Evolutionary conservation across 805 yeast genomes (phyloP).

Genomic region (Ogataea angusta): DNA sequence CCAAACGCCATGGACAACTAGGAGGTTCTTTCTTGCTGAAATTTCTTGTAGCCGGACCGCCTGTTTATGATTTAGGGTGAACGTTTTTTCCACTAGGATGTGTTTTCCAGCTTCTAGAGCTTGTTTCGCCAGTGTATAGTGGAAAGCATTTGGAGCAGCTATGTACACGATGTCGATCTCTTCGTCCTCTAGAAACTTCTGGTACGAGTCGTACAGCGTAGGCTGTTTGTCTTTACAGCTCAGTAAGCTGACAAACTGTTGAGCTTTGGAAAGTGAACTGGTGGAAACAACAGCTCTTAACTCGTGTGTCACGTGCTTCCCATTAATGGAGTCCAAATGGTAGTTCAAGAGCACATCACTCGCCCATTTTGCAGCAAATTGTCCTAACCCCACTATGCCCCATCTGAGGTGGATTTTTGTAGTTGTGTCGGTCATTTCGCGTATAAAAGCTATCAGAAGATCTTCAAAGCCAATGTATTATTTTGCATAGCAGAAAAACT

Average conservation of each 20-base stretch:
- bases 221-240: background rate
- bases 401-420: slow-evolving; percentile 28
- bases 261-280: slow-evolving; percentile 29
- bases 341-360: slow-evolving; percentile 33
- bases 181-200: slow-evolving; percentile 38
- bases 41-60: slow-evolving; percentile 38
- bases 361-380: slow-evolving; percentile 41
- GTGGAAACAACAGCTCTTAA: slow-evolving; percentile 41
- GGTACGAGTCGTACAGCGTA: slow-evolving; percentile 30
- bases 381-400: slow-evolving; percentile 51
- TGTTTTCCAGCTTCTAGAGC: slow-evolving; percentile 46
- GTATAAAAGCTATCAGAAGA: too few species aligned
- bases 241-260: slow-evolving; percentile 10
- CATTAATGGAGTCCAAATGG: slow-evolving; percentile 17
- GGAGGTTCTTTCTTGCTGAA: slow-evolving; percentile 41
- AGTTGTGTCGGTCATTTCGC: too few species aligned
- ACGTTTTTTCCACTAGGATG: slow-evolving; percentile 53
- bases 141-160: slow-evolving; percentile 52
- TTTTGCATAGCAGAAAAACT: slow-evolving; percentile 3
- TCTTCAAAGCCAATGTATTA: too few species aligned
- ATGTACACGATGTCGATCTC: slow-evolving; percentile 47
- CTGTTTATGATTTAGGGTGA: slow-evolving; percentile 47
- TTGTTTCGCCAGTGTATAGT: slow-evolving; percentile 40
- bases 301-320: slow-evolving; percentile 30
- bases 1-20: slow-evolving; percentile 59